Conservation (phyloP, 2,329 filamentous ascomycete genomes). For the Fusarium citri region DNA sequence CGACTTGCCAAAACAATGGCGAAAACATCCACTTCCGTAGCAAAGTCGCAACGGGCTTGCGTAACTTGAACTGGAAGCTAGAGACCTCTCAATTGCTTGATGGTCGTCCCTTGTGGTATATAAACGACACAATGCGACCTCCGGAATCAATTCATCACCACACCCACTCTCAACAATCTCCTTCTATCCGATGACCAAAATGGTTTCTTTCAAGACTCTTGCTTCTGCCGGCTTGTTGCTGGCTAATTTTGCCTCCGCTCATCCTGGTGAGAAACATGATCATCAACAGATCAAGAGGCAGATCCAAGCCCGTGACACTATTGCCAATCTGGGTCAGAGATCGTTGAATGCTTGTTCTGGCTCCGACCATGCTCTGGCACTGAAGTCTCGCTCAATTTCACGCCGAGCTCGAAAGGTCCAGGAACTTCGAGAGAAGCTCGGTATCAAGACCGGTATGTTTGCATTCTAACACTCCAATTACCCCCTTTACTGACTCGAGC, state of each 20-base stretch:
- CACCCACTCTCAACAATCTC: not conserved
- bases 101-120: not conserved
- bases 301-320: conserved; percentile 1
- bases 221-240: not conserved
- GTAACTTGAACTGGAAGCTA: not conserved
- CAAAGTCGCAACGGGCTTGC: not conserved
- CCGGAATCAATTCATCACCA: not conserved
- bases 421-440: conserved; percentile 7
- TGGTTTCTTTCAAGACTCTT: conserved; percentile 9
- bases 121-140: not conserved
- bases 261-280: conserved; percentile 15
- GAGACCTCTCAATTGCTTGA: not conserved
- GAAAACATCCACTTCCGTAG: not conserved
- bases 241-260: not conserved
- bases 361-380: not conserved
- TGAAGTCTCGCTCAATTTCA: conserved; percentile 6
- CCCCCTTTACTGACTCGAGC: rapidly evolving
- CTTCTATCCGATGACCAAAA: not conserved
- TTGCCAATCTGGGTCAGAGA: conserved; percentile 4
- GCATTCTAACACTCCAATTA: rapidly evolving
- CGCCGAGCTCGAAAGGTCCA: conserved; percentile 11
- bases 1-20: not conserved
- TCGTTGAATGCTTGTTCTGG: conserved; percentile 1
- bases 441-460: conserved; percentile 5
- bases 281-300: conserved; percentile 17